Base-by-base conservation (phyloP, 2,329 filamentous ascomycete species). In the Hypocrella siamensis region DNA sequence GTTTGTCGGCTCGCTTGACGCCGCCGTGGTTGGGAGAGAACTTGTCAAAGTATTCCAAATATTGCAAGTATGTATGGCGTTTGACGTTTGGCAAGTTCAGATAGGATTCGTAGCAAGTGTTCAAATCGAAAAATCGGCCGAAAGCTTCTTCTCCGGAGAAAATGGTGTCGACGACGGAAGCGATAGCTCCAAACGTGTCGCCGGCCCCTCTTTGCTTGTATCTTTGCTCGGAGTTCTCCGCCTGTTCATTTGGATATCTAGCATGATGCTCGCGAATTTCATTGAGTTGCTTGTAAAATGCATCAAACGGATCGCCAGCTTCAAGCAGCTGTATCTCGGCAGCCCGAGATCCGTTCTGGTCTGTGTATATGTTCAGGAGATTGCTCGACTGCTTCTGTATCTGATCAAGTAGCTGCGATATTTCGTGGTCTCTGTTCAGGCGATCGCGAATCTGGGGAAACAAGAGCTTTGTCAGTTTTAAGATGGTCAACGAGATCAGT, bases 61-160 rank as follows among this genome's bases (percentile, higher is more conserved):
- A 98, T 61, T 96, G 86, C 30, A 96, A 64, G 49, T 98, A 98
- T 12, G 75, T 79, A 26, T 90, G 60, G 32, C 88, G 73, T 56
- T 92, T 93, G 15, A 86, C 75, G 32, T 80, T 78, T 3, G 84
- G 80, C 7, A 98, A 65, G 49, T 98, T 98, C 37, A 94, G 67
- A 49, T 85, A 98, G 11, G 79, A 67, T 48, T 96, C 88, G 54
- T 96, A 86, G 42, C 76, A 71, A 25, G 65, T 70, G 14, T 79
- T 88, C 29, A 98, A 60, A 53, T 98, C 90, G 46, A 98, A 81
- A 56, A 83, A 98, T 43, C 84, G 79, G 27, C 90, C 90, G 46
- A 80, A 94, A 0, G 79, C 79, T 54, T 98, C 90, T 56, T 98
- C 92, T 38, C 90, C 90, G 0, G 85, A 93, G 55, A 98, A 98